These are phyloP conservation scores for Xylariales sp. DNA, from an alignment of 2,329 filamentous ascomycete species.

Conservation along the genomic window DNA sequence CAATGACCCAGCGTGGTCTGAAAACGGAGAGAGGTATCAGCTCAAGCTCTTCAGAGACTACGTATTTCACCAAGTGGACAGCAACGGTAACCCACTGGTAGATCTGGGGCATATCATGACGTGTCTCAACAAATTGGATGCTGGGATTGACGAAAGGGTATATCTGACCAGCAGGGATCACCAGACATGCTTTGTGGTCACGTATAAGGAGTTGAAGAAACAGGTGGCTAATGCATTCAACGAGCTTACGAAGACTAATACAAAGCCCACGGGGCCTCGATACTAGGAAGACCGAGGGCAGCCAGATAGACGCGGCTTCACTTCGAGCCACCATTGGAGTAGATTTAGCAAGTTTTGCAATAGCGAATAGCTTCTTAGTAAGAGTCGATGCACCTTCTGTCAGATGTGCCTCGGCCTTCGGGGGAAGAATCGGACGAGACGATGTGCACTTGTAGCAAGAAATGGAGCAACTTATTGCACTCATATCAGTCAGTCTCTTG, in stretches of 20 bases:
- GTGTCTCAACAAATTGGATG: constrained; percentile 88
- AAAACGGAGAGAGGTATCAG: constrained; percentile 87
- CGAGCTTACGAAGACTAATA: constrained; percentile 45
- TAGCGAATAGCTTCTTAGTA: too few relatives aligned
- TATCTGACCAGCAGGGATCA: constrained; percentile 85
- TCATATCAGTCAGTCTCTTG: too few relatives aligned
- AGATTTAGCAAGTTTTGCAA: too few relatives aligned
- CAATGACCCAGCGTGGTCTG: constrained; percentile 75
- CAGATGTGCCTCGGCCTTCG: too few relatives aligned
- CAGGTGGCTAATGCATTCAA: constrained; percentile 53
- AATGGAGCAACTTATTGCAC: too few relatives aligned
- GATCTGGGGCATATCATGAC: constrained; percentile 84
- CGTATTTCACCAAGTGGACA: constrained; percentile 93
- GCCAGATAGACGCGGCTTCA: too few relatives aligned
- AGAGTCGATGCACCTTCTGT: too few relatives aligned
- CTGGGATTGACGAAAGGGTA: constrained; percentile 80
- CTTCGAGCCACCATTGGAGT: too few relatives aligned
- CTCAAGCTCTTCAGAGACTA: constrained; percentile 95
- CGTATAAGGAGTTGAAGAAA: constrained; percentile 81
- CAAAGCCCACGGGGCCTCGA: neutral
- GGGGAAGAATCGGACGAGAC: too few relatives aligned
- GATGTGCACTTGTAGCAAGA: too few relatives aligned
- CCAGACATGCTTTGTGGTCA: constrained; percentile 82
- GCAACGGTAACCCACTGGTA: constrained; percentile 74
- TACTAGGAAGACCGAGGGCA: too few relatives aligned